Base-by-base conservation (phyloP, 306 rosid species). In the Inga leiocalycina region DNA sequence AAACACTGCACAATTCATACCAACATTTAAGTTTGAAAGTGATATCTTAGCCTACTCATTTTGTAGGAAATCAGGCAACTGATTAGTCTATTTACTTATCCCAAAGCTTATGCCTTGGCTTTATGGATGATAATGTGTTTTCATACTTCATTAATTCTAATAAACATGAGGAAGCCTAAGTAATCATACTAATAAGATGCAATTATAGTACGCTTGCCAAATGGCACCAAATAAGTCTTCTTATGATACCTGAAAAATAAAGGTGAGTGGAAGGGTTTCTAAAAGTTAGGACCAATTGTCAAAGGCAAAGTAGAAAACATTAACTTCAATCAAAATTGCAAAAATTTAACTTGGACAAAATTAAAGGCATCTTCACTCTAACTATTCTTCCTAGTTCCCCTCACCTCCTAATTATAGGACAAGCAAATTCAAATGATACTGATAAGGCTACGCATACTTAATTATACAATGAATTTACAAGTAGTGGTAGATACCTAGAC, bases 261-360 rank as follows among this genome's bases (percentile, higher is more conserved):
- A 49, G 15, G 74, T 69, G 61, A 35, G 35, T 69, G 97, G 93
- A 80, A 96, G 94, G 81, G 92, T 87, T 90, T 96, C 98, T 84
- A 96, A 84, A 43, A 91, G 96, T 93, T 96, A 97, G 69, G 98
- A 94, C 98, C 98, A 96, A 86, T 97, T 96, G 97, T 88, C 80
- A 87, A 80, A 75, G 77, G 52, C 34, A 82, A 77, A 80, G 79
- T 79, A 88, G 17, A 49, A 67, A 89, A 57, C 84, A 67, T 46
- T 67, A 54, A 72, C 73, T 30, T 8, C 32, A 57, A 73, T 66
- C 48, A 76, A 0, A 71, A 72, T 72, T 49, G 35, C 48, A 17
- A 44, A 4, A 77, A 77, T 78, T 43, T 71, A 83, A 80, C 49
- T 32, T 67, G 24, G 79, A 41, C 57, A 44, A 81, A 56, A 20